Base-by-base conservation (phyloP, 805 yeast species). In the Phaffomyces thermotolerans region DNA sequence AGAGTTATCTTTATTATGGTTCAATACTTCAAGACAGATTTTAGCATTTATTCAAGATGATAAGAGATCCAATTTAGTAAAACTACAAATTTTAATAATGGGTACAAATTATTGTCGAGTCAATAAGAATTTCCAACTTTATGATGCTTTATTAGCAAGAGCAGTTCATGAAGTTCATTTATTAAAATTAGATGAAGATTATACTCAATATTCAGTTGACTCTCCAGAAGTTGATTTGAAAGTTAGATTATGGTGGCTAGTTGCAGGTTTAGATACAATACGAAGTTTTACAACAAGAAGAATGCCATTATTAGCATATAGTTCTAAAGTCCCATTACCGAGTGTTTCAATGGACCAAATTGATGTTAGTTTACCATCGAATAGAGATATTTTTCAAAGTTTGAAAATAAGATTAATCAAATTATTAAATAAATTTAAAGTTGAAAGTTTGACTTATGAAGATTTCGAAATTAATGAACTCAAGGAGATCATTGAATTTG, bases 11-110 rank as follows among this genome's bases (percentile, higher is more conserved):
- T 47, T 4, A 37, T 34, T 3, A 9, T 52, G 52, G 54, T 52
- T 52, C 31, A 35, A 41, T 31, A 48, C 53, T 3, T 37, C 58
- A 14, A 41, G 50, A 34, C 52, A 52, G 34, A 47, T 48, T 5
- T 13, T 48, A 32, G 43, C 51, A 2, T 47, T 50, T 32, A 30
- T 44, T 25, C 45, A 37, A 22, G 39, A 40, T 22, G 47, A 32
- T 9, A 32, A 34, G 9, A 13, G 20, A 6, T 15, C 25, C 13
- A 20, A 20, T 6, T 34, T 34, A 8, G 12, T 20, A 6, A 34
- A 6, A 4, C 10, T 41, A 4, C 45, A 44, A 24, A 31, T 29
- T 3, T 24, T 18, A 4, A 14, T 34, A n/a, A 32, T 44, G 7
- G 33, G 31, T 20, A 12, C 23, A 9, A 23, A 23, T 7, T 44